A percentile compares a stretch with the other conserved stretches of the same genome.
These are phyloP conservation scores for Darksidea phi DNA, from an alignment of 495 filamentous ascomycete species.

Conservation along the genomic window DNA sequence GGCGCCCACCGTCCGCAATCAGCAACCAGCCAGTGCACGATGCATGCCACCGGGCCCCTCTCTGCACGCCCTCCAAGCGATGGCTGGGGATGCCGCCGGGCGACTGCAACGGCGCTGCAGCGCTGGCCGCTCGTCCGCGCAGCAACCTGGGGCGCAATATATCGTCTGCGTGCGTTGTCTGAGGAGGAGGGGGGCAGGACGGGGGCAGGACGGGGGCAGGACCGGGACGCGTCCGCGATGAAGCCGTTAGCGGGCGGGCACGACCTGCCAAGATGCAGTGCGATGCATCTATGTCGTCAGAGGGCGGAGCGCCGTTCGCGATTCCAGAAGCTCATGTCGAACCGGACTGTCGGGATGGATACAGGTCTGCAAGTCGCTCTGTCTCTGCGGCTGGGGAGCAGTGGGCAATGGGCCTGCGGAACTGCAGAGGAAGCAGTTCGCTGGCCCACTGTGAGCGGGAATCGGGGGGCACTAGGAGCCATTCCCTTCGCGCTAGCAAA, in stretches of 20 bases:
- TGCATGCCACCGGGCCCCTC: constrained; percentile 12
- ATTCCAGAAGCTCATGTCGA: constrained; percentile 15
- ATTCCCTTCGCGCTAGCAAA: no score
- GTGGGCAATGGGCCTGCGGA: neutral
- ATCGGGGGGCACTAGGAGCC: no score
- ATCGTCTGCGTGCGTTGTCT: constrained; percentile 17
- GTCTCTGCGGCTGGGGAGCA: constrained; percentile 1
- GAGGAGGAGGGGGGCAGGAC: neutral
- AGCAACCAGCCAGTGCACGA: constrained; percentile 26
- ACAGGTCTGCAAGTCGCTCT: constrained; percentile 2
- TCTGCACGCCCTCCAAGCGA: no score
- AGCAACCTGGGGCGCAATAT: constrained; percentile 26
- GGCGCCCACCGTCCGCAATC: constrained; percentile 9
- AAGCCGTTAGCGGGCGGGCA: no score
- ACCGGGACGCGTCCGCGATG: neutral
- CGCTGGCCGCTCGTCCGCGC: constrained; percentile 28
- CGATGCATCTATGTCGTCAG: constrained; percentile 25
- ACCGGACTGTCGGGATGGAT: constrained; percentile 21
- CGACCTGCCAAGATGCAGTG: neutral
- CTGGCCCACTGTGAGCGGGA: no score
- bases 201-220: neutral
- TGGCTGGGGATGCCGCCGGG: neutral
- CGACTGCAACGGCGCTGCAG: constrained; percentile 4
- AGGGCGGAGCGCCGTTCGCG: neutral
- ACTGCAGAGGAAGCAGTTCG: no score